Evolutionary conservation across 768 basidiomycete genomes (phyloP).

Genomic region (Lactarius evosmus): DNA sequence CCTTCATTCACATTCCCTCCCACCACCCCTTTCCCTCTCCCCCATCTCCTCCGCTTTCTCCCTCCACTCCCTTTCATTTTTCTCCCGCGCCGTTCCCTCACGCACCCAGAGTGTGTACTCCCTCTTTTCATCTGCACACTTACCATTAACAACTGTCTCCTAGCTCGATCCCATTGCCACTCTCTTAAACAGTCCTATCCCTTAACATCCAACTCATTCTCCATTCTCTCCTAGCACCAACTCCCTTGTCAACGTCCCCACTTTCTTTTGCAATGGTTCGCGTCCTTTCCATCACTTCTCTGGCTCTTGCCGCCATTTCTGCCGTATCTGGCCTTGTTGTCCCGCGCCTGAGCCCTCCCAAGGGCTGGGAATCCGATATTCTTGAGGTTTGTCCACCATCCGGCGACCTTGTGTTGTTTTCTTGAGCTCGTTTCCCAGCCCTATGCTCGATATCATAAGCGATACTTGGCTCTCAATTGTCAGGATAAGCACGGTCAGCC

Average conservation of each 20-base stretch:
- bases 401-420: not conserved
- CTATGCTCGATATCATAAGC: conserved; percentile 55
- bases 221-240: conserved; percentile 31
- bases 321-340: conserved; percentile 39
- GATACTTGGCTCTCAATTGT: conserved; percentile 59
- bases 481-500: conserved; percentile 36
- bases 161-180: conserved; percentile 2
- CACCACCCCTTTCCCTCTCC: not conserved
- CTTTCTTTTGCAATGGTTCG: conserved; percentile 33
- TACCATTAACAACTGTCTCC: not conserved
- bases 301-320: conserved; percentile 44
- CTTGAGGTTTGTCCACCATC: conserved; percentile 42
- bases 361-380: conserved; percentile 43
- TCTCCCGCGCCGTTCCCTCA: conserved; percentile 6
- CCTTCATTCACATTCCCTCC: not conserved
- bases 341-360: conserved; percentile 39
- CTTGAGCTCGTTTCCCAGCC: conserved; percentile 35
- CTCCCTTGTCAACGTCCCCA: conserved; percentile 20
- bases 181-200: conserved; percentile 23
- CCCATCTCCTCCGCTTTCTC: not conserved
- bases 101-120: not conserved
- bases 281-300: conserved; percentile 40
- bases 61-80: not conserved
- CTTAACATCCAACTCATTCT: conserved; percentile 23
- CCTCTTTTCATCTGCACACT: conserved; percentile 7